Base-by-base conservation (phyloP, 2,329 filamentous ascomycete species). In the Trichophyton verrucosum region DNA sequence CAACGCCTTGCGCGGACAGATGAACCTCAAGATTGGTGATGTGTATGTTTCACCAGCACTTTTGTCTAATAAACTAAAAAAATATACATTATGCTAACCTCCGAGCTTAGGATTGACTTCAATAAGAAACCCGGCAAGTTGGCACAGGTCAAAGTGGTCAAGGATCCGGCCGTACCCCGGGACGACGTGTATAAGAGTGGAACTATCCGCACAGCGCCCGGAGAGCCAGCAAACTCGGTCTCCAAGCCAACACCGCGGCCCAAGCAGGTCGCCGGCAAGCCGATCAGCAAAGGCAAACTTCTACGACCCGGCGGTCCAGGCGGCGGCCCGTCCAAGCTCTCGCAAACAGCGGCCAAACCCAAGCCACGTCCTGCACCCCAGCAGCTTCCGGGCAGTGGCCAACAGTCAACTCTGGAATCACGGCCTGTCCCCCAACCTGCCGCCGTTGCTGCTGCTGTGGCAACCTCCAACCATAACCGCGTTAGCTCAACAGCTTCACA, bases 121-220 rank as follows among this genome's bases (percentile, higher is more conserved):
- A 91, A 92, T 71, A 99, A 97, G 81, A 99, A 99, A 76, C 94
- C 94, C 0, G 89, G 89, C 60, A 99, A 99, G 77, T 82, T 89
- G 73, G 88, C 92, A 60, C 76, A 85, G 4, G 88, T 99, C 70
- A 97, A 97, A 77, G 89, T 89, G 7, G 71, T 95, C 63, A 96
- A 95, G 75, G 94, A 99, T 71, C 86, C 91, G 0, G 82, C 85
- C 59, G 82, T 87, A 59, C 77, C 81, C 2, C 74, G 81, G 59
- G 86, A 86, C 56, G 94, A 99, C 74, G 82, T 85, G 64, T 99
- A 99, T 80, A 99, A 99, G 82, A 96, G 91, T 72, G 86, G 89
- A 62, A 86, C 86, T 15, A 85, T 99, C 60, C 94, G 96, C 72
- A 96, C 91, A 0, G 86, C 86, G 51, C 84, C 81, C 49, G 94